phyloP scores from a whole-genome alignment of 2,329 filamentous ascomycete species.

The Berkeleyomyces rouxiae region DNA sequence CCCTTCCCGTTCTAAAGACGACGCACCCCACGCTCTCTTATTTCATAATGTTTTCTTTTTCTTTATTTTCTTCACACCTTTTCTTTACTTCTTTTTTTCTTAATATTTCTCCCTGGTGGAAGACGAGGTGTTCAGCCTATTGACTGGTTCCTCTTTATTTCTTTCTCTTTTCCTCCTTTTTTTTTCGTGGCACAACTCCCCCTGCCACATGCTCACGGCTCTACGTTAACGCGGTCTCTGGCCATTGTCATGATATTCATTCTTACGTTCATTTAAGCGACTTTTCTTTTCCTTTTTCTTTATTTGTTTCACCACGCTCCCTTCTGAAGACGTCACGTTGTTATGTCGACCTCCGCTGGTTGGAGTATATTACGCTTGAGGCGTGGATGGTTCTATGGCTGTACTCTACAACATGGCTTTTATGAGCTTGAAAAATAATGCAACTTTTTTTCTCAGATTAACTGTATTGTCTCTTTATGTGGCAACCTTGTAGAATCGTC shows the following conservation, averaged over 20 bases:
- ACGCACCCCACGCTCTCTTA: neutral
- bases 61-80: neutral
- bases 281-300: neutral
- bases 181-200: neutral
- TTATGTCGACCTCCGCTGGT: neutral
- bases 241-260: constrained; percentile 11
- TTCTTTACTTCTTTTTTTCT: constrained; percentile 9
- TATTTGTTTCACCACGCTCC: neutral
- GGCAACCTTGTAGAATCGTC: neutral
- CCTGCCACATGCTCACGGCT: constrained; percentile 3
- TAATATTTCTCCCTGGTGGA: constrained; percentile 9
- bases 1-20: constrained; percentile 9
- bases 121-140: constrained; percentile 1
- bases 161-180: constrained; percentile 1
- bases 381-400: neutral
- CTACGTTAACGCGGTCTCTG: constrained; percentile 11
- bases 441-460: neutral
- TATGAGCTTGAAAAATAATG: neutral
- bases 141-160: neutral
- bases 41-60: neutral
- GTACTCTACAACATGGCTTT: neutral
- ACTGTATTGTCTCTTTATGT: neutral
- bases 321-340: neutral
- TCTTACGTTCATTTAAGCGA: constrained; percentile 3
- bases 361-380: neutral